Percentiles rank a stretch among this genome's conserved stretches.
phyloP scores from a whole-genome alignment of 208 protist genomes.

The Angomonas desouzai region DNA sequence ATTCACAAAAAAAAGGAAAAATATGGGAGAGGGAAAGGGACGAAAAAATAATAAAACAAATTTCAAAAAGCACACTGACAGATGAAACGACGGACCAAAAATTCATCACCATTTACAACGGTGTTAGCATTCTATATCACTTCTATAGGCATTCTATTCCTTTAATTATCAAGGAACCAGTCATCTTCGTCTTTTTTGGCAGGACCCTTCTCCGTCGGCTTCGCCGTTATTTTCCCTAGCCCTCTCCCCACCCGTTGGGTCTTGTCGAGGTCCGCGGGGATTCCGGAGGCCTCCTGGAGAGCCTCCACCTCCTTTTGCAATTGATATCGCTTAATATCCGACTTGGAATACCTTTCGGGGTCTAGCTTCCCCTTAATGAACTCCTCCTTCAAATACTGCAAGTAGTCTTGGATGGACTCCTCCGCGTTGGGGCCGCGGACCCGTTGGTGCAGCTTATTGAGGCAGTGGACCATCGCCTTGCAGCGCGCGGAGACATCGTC shows the following conservation, averaged over 20 bases:
- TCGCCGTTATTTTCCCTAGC: constrained; percentile 22
- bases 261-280: constrained; percentile 59
- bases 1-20: not conserved
- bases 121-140: not conserved
- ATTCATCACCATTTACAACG: not conserved
- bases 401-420: constrained; percentile 63
- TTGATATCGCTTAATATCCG: constrained; percentile 62
- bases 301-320: constrained; percentile 62
- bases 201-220: not conserved
- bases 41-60: constrained; percentile 11
- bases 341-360: constrained; percentile 49
- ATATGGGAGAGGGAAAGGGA: not conserved
- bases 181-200: not conserved
- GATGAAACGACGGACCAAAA: too few relatives aligned
- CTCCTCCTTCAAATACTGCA: constrained; percentile 53
- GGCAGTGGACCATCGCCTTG: constrained; percentile 66
- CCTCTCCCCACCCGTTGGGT: constrained; percentile 54
- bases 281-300: constrained; percentile 68
- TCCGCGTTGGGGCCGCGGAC: constrained; percentile 34
- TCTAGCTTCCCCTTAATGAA: constrained; percentile 74
- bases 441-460: constrained; percentile 62
- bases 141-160: not conserved
- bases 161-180: constrained; percentile 6
- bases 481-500: constrained; percentile 27
- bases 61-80: constrained; percentile 6